phyloP scores from a whole-genome alignment of 148 eudicot species.

The Persicaria tinctoria region DNA sequence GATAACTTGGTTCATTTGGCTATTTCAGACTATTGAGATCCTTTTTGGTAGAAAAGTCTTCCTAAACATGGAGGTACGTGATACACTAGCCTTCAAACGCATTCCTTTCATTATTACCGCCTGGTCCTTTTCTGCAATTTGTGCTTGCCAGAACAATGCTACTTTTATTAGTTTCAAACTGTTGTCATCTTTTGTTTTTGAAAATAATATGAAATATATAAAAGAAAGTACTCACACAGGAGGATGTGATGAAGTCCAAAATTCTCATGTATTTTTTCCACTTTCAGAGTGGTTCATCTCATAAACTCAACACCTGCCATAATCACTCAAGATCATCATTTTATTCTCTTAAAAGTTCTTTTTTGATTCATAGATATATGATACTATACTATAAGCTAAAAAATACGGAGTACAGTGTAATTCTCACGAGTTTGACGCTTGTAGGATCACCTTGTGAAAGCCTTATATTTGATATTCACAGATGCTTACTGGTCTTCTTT shows the following conservation, averaged over 20 bases:
- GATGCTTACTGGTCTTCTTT: constrained; percentile 3
- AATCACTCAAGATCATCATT: neutral
- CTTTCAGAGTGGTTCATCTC: neutral
- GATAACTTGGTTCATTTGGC: constrained; percentile 15
- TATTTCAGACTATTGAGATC: constrained; percentile 88
- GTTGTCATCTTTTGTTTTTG: neutral
- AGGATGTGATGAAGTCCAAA: neutral
- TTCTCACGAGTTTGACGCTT: too few relatives aligned
- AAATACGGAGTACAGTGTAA: too few relatives aligned
- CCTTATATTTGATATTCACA: neutral
- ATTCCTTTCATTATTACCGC: neutral
- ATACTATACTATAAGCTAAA: too few relatives aligned
- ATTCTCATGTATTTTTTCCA: neutral
- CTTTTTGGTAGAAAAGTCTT: constrained; percentile 74
- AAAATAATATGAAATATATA: neutral
- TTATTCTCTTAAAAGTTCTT: too few relatives aligned
- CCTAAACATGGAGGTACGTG: constrained; percentile 75
- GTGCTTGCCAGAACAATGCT: neutral
- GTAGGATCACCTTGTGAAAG: neutral
- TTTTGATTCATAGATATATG: too few relatives aligned
- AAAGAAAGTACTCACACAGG: neutral
- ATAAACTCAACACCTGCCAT: neutral
- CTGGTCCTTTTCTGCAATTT: constrained; percentile 4
- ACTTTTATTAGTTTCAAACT: neutral
- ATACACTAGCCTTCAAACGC: neutral